Percentiles rank a stretch among this genome's conserved stretches.
Evolutionary conservation across 345 rosid genomes (phyloP).

Genomic region (Gossypioides kirkii): DNA sequence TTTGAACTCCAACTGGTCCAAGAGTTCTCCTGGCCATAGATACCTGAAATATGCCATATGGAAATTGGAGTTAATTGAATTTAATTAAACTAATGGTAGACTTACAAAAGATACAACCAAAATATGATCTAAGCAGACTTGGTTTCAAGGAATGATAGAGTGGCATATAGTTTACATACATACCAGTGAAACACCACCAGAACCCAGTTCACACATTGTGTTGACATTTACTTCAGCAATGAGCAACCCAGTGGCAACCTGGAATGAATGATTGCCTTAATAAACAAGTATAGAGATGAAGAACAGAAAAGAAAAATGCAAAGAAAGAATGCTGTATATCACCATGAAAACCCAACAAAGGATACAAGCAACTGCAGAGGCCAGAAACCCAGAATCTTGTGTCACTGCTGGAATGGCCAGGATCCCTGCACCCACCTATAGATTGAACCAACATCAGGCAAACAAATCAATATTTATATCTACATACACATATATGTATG

Average conservation of each 20-base stretch:
- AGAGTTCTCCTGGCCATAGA: constrained; percentile 94
- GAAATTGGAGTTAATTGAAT: background rate
- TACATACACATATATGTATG: background rate
- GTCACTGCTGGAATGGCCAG: constrained; percentile 94
- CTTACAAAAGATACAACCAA: too few relatives aligned
- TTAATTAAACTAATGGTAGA: background rate
- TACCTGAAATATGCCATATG: constrained; percentile 45
- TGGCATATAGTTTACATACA: background rate
- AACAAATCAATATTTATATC: background rate
- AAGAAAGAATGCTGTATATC: background rate
- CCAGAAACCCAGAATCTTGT: constrained; percentile 80
- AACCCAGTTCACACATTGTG: constrained; percentile 88
- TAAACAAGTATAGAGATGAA: background rate
- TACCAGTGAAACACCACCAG: constrained; percentile 93
- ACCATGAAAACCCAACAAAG: constrained; percentile 23
- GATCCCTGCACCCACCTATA: constrained; percentile 88
- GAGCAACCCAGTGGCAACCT: constrained; percentile 87
- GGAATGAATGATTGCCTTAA: background rate
- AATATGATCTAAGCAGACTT: too few relatives aligned
- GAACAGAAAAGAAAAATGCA: background rate
- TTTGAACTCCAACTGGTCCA: constrained; percentile 83
- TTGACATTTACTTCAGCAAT: constrained; percentile 41
- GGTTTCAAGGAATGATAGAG: too few relatives aligned
- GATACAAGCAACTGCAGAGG: constrained; percentile 70
- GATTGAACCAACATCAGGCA: constrained; percentile 7